Evolutionary conservation across 306 rosid genomes (phyloP).

Genomic region (Luffa aegyptiaca): DNA sequence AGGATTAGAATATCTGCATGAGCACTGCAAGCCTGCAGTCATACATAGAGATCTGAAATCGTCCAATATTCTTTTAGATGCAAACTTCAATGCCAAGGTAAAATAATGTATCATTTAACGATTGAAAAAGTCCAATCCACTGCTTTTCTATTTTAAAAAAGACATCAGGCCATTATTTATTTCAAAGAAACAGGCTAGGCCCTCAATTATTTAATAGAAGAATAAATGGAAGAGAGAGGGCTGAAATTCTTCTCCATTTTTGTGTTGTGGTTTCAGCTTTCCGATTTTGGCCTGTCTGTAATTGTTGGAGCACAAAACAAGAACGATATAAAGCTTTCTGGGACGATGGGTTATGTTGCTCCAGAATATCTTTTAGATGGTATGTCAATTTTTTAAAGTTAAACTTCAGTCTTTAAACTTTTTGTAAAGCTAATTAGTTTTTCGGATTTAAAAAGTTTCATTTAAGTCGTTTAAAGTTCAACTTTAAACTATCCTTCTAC

Average conservation of each 20-base stretch:
- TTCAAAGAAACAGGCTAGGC: not conserved
- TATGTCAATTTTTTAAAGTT: constrained; percentile 17
- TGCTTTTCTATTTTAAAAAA: not conserved
- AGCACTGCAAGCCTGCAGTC: constrained; percentile 72
- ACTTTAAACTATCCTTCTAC: too few relatives aligned
- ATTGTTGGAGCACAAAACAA: constrained; percentile 70
- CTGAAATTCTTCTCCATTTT: not conserved
- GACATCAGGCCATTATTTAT: not conserved
- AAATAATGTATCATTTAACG: not conserved
- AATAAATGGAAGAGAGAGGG: not conserved
- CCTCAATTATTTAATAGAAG: not conserved
- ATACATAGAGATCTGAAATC: constrained; percentile 96
- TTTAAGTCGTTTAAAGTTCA: too few relatives aligned
- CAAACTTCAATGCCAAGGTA: constrained; percentile 92
- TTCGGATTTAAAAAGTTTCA: too few relatives aligned
- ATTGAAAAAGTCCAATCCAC: not conserved
- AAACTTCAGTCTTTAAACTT: not conserved
- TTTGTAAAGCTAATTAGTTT: not conserved
- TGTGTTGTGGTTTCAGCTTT: constrained; percentile 55
- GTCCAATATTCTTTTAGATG: constrained; percentile 88
- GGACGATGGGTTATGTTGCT: constrained; percentile 89
- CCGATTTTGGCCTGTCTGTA: constrained; percentile 88
- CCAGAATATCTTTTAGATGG: constrained; percentile 97
- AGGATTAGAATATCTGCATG: constrained; percentile 86
- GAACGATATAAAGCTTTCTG: constrained; percentile 74